These are phyloP conservation scores for Entelexis sorbosivorans DNA, from an alignment of 1,139 yeast species.

Conservation along the genomic window DNA sequence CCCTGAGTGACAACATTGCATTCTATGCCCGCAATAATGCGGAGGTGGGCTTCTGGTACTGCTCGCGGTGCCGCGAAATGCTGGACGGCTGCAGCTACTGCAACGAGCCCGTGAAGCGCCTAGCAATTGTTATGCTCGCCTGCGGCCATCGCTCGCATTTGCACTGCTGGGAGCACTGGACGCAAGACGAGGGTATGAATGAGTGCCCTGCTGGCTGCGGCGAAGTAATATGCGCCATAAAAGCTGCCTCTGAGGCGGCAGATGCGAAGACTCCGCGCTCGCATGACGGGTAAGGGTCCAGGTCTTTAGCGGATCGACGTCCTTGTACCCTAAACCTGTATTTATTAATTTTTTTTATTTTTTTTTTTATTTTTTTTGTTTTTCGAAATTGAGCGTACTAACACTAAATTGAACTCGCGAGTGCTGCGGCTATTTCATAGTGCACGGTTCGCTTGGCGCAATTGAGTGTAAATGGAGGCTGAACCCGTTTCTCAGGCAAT, in stretches of 20 bases:
- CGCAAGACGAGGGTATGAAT: conserved; percentile 47
- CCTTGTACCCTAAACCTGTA: background rate
- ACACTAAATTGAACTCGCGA: too few species aligned
- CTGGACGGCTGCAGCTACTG: conserved; percentile 73
- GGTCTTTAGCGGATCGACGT: background rate
- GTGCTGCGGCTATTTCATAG: too few species aligned
- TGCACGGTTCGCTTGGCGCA: too few species aligned
- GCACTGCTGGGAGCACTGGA: conserved; percentile 72
- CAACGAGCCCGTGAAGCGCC: conserved; percentile 63
- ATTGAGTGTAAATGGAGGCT: too few species aligned
- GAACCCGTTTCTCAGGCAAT: too few species aligned
- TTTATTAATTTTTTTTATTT: background rate
- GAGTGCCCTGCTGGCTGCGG: conserved; percentile 81
- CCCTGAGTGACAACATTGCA: conserved; percentile 53
- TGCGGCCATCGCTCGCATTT: conserved; percentile 90
- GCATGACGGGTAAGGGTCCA: background rate
- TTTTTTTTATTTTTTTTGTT: too few species aligned
- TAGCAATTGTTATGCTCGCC: conserved; percentile 51
- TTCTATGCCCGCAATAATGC: conserved; percentile 19
- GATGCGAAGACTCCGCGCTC: background rate
- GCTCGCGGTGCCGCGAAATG: conserved; percentile 53
- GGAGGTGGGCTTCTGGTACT: conserved; percentile 68
- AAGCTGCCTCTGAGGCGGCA: background rate
- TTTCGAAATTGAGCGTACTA: too few species aligned
- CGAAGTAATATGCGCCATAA: conserved; percentile 7